Percentiles rank a stretch among this genome's conserved stretches.
phyloP scores from a whole-genome alignment of 352 stramenopile genomes.

The Phytophthora pluvialis region DNA sequence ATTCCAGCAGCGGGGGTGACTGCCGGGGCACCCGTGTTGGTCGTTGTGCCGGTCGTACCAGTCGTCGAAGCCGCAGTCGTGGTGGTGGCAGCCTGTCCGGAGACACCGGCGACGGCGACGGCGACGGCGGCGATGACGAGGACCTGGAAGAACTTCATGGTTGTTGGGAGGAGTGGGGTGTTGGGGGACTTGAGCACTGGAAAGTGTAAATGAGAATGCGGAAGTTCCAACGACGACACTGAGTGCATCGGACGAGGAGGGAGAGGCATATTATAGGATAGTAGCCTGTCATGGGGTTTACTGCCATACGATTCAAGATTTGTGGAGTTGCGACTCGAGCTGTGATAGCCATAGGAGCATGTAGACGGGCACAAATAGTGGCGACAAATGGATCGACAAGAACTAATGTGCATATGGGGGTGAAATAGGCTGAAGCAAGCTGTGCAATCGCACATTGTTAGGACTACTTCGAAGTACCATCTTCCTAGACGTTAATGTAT shows the following conservation, averaged over 20 bases:
- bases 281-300: background rate
- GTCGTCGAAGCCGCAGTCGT: conserved; percentile 3
- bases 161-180: background rate
- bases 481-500: no score
- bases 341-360: background rate
- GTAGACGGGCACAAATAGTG: background rate
- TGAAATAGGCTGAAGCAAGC: no score
- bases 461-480: no score
- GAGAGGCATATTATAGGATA: background rate
- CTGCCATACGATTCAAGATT: background rate
- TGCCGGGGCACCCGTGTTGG: background rate
- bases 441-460: no score
- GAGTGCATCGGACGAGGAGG: no score
- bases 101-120: conserved; percentile 30
- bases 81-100: conserved; percentile 14
- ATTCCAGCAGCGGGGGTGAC: no score
- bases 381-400: background rate
- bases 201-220: background rate
- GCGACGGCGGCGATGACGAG: conserved; percentile 37
- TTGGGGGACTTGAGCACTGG: conserved; percentile 1
- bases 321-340: background rate
- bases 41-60: background rate
- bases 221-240: background rate
- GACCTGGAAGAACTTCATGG: conserved; percentile 32
- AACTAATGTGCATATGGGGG: background rate